Evolutionary conservation across 1,139 yeast species (phyloP), one percentile per base, ranked within the genome.

Genomic region (Geotrichum armillariae): DNA sequence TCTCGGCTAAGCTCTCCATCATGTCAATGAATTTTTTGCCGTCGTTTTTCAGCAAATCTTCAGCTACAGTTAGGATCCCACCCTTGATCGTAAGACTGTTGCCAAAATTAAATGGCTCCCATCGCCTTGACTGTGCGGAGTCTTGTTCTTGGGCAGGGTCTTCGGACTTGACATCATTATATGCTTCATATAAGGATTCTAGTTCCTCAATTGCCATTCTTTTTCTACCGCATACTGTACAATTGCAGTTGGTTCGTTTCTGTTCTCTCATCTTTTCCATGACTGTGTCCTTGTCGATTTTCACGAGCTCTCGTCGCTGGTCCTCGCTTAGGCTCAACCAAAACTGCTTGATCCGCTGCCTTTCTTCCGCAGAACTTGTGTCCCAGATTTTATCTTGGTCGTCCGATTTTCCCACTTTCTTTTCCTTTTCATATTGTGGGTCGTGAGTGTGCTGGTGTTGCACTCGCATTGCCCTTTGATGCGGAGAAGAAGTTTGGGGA

Each of bases 211-310:
- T 79, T 27, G 90, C 80, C 54, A 75, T 71, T 58, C 83, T 80
- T 58, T 86, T 82, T 47, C 89, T 77, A 1, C 94, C 95, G 68
- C 98, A 91, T 27, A 82, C 82, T 4, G 82, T 72, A 65, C 98
- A 91, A 51, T 82, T 77, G 65, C 97, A 90, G 6, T 65, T 67
- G 59, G 67, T 73, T 58, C 70, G 70, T 60, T 75, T 83, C 60
- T 81, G 83, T 48, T 77, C 79, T 56, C 78, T 79, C 68, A 87
- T 79, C 51, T 81, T 75, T 53, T 77, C 78, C 68, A 85, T 73
- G 1, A 88, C 84, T 34, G 88, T 82, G 47, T 80, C 79, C 64
- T 84, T 85, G 59, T 85, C 90, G 43, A 87, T 78, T 59, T 77
- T 75, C 27, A 88, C 79, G 35, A 90, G 75, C 37, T 78, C 73